A percentile compares a stretch with the other conserved stretches of the same genome.
Evolutionary conservation across 129 eudicot genomes (phyloP).

Genomic region (Flaveria linearis): DNA sequence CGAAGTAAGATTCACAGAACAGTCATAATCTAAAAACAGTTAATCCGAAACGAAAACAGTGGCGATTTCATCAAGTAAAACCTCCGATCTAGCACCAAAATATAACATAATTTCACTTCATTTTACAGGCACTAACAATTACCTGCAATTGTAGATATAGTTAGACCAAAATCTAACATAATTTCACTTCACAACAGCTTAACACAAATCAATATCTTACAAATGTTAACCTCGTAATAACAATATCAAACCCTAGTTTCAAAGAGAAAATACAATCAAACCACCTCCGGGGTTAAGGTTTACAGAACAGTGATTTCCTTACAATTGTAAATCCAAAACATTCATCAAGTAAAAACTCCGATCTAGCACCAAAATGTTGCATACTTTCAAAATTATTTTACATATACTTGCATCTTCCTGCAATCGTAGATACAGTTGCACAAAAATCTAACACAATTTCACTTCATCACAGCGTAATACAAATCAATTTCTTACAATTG

Average conservation of each 20-base stretch:
- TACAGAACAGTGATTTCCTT: too few species aligned
- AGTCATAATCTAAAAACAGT: background rate
- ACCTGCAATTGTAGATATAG: background rate
- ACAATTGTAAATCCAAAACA: too few species aligned
- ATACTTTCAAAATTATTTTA: too few species aligned
- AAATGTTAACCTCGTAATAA: background rate
- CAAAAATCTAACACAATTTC: background rate
- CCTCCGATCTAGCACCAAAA: background rate
- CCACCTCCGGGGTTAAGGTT: too few species aligned
- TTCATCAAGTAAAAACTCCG: too few species aligned
- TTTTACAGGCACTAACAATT: background rate
- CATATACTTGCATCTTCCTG: background rate
- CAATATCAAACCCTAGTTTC: too few species aligned
- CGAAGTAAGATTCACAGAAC: background rate
- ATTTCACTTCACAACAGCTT: background rate
- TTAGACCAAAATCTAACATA: background rate
- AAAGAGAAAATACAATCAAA: too few species aligned
- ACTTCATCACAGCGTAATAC: background rate
- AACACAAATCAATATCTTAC: background rate
- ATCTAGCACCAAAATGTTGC: too few species aligned
- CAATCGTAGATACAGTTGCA: background rate
- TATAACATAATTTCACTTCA: background rate
- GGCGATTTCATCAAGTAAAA: constrained; percentile 2
- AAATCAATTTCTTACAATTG: background rate
- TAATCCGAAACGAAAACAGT: background rate